Percentiles rank a stretch among this genome's conserved stretches.
phyloP scores from a whole-genome alignment of 139 green algal species.

The Tetradesmus obliquus region DNA sequence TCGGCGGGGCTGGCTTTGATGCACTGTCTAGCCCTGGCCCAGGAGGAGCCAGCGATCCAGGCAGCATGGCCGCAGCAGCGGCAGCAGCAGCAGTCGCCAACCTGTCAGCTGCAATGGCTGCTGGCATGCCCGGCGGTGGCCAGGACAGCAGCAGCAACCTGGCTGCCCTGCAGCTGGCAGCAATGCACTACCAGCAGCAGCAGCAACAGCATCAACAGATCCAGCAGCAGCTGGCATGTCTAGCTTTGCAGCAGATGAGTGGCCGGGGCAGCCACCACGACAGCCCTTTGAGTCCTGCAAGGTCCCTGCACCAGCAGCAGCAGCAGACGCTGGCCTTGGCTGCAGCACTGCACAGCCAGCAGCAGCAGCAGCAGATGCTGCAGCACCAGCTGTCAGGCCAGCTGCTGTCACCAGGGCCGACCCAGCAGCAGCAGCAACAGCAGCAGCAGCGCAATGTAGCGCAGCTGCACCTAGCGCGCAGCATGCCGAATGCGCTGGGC shows the following conservation, averaged over 20 bases:
- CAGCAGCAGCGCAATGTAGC: background rate
- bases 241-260: slow-evolving; percentile 24
- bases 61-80: background rate
- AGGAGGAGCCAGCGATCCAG: background rate
- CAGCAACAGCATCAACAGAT: background rate
- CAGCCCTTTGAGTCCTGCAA: background rate
- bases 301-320: slow-evolving; percentile 9
- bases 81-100: slow-evolving; percentile 5
- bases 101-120: background rate
- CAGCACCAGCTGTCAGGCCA: slow-evolving; percentile 12
- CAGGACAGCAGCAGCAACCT: background rate
- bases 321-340: slow-evolving; percentile 8
- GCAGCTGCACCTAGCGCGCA: slow-evolving; percentile 19
- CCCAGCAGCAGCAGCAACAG: background rate
- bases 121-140: background rate
- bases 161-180: slow-evolving; percentile 13
- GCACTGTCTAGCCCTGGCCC: background rate
- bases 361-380: slow-evolving; percentile 30
- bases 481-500: background rate
- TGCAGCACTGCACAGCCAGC: slow-evolving; percentile 11
- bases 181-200: background rate
- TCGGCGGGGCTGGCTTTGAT: background rate
- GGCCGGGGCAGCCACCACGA: background rate
- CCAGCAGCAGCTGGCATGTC: slow-evolving; percentile 20
- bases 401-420: background rate